Evolutionary conservation across 176 grass and related monocot species (phyloP).

Genomic region (Microstegium vimineum): DNA sequence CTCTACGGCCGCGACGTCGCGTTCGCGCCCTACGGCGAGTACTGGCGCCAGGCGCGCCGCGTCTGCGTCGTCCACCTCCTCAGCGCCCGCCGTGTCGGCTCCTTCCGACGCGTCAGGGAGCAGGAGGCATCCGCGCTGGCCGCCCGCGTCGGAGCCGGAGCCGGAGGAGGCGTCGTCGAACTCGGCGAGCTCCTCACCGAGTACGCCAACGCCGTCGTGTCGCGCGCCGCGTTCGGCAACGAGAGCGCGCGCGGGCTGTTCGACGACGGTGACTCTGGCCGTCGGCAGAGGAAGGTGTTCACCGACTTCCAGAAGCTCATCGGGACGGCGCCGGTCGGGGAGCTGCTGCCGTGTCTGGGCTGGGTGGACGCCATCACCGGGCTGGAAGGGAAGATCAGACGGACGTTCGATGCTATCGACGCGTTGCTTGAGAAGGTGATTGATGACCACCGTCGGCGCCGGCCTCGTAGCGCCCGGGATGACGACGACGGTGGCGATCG

Average conservation of each 20-base stretch:
- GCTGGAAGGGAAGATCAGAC: neutral
- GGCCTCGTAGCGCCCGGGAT: neutral
- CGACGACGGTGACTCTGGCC: neutral
- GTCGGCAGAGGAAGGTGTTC: neutral
- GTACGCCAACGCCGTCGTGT: constrained; percentile 14
- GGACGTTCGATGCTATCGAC: constrained; percentile 14
- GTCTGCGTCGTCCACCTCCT: constrained; percentile 49
- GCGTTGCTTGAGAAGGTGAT: constrained; percentile 31
- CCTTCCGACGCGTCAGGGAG: constrained; percentile 27
- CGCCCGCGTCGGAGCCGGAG: neutral
- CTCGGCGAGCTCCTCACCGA: neutral
- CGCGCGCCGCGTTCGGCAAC: neutral
- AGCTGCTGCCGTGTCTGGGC: constrained; percentile 39
- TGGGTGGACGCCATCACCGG: constrained; percentile 43
- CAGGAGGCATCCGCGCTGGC: constrained; percentile 22
- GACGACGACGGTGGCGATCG: neutral
- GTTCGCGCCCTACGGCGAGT: constrained; percentile 58
- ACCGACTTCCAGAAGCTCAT: neutral
- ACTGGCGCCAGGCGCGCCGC: constrained; percentile 54
- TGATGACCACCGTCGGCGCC: neutral
- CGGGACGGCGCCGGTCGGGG: constrained; percentile 4
- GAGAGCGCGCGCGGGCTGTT: neutral
- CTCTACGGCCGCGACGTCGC: constrained; percentile 41
- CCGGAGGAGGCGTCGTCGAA: neutral
- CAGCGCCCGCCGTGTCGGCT: neutral